Base-by-base conservation (phyloP, 331 rosid genomes). In the Telfairia occidentalis region DNA sequence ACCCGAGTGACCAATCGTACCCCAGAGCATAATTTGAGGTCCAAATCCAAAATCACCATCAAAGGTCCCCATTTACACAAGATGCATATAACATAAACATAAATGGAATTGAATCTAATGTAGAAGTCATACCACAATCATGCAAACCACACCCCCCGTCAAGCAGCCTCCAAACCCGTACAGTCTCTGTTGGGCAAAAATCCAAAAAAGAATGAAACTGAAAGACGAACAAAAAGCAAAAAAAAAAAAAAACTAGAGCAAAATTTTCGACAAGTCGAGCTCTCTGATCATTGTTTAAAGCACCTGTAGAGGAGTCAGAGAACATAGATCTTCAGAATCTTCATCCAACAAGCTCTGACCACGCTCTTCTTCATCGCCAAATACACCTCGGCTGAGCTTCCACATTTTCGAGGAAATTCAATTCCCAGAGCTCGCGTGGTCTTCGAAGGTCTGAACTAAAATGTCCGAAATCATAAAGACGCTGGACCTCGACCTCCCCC, bases 111-210 rank as follows among this genome's bases (percentile, higher is more conserved):
- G 15, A 13, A 38, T 12, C 45, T 49, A 48, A 46, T 3, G 15
- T 52, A 34, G 28, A 23, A 59, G 3, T 77, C 92, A 81, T 84
- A 94, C 98, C 98, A 94, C 75, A 46, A 94, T 32, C 98, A 87
- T 94, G 73, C 82, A 84, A 71, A 65, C 86, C 74, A 90, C 81
- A 63, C 98, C 98, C 76, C 86, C 91, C 32, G 89, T 7, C 78
- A 87, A 84, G 67, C 85, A 91, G 55, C 86, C 91, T 76, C 95
- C 89, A 76, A 94, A 94, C 5, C 82, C 98, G 65, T 91, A 94
- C 69, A 91, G 21, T 86, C 98, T 90, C 98, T 94, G 92, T 57
- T 73, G 32, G 79, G 67, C 21, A 74, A 67, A 78, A 75, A 78
- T 23, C 84, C 80, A 79, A 60, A 29, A 76, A 13, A 45, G 32